Base-by-base conservation (phyloP, 352 stramenopile species). In the Phytophthora palmivora region DNA sequence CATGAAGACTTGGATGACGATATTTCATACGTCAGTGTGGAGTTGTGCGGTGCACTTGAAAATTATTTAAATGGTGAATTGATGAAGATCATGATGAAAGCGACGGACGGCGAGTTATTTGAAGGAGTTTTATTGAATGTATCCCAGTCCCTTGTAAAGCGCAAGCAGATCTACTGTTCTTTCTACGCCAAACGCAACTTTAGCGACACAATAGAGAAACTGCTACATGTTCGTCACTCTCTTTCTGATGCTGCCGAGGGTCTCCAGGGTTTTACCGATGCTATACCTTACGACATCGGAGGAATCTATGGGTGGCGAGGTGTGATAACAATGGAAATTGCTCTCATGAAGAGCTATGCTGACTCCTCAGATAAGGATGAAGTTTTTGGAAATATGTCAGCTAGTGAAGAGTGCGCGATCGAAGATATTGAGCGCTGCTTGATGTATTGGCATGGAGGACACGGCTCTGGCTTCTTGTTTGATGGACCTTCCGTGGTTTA, bases 301-400 rank as follows among this genome's bases (percentile, higher is more conserved):
- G 81, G 76, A 21, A 70, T 79, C 7, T 79, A 77, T 50, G 84
- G 76, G 18, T 92, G 81, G 84, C 70, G 78, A 41, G 81, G 84
- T 4, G 70, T 91, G 6, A 53, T 91, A 24, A 58, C 62, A 4
- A 77, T 89, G 66, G 83, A 92, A 52, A 70, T 89, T 54, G 26
- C 57, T 46, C 45, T 86, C 2, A 44, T 79, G 18, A 37, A 21
- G 6, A 82, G 73, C 38, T 88, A 88, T 53, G 61, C 49, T 42
- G 50, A 38, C 6, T 34, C 41, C 2, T 47, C 24, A 28, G 30
- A 54, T 36, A 12, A 16, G 24, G 32, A 42, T 41, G 15, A 32
- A 39, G 24, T 6, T 42, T 10, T 7, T 56, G 50, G 11, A n/a
- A 36, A 67, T 33, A 18, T 56, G 10, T 52, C 26, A 4, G 53